These are phyloP conservation scores for Vickermania ingenoplastis DNA, from an alignment of 208 protist genomes.

Conservation along the genomic window DNA sequence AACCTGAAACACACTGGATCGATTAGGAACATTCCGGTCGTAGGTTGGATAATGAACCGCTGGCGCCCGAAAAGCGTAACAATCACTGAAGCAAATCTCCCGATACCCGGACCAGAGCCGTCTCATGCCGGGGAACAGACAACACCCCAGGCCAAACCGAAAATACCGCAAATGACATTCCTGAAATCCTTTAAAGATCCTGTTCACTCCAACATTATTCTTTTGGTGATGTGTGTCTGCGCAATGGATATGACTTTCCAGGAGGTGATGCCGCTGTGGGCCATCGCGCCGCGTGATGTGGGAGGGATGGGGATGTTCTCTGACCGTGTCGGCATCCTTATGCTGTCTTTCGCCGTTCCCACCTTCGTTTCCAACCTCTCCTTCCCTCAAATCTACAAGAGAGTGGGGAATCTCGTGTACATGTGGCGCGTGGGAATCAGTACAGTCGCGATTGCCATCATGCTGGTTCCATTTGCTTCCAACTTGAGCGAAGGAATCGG, in stretches of 20 bases:
- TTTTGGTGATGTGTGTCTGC: conserved; percentile 39
- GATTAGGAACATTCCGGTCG: neutral
- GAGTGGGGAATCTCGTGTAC: too few species aligned
- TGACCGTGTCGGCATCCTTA: conserved; percentile 24
- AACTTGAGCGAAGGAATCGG: conserved; percentile 4
- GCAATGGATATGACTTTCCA: conserved; percentile 34
- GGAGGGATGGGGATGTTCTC: conserved; percentile 30
- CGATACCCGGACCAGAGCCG: neutral
- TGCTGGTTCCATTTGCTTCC: conserved; percentile 13
- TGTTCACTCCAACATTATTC: conserved; percentile 23
- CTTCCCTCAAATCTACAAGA: conserved; percentile 21
- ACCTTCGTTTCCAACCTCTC: conserved; percentile 37
- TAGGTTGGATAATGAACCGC: neutral
- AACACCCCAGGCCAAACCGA: neutral
- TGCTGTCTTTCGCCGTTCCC: conserved; percentile 26
- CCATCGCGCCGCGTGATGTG: conserved; percentile 17
- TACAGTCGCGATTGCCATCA: conserved; percentile 7
- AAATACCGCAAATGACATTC: neutral
- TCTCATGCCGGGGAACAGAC: neutral
- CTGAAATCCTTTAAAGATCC: conserved; percentile 1
- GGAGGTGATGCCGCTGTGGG: conserved; percentile 49
- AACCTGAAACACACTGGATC: conserved; percentile 9
- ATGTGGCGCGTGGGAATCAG: too few species aligned
- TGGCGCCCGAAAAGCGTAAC: neutral
- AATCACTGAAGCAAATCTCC: neutral